Evolutionary conservation across 495 filamentous ascomycete species (phyloP).

Genomic region (Penicillium waksmanii): DNA sequence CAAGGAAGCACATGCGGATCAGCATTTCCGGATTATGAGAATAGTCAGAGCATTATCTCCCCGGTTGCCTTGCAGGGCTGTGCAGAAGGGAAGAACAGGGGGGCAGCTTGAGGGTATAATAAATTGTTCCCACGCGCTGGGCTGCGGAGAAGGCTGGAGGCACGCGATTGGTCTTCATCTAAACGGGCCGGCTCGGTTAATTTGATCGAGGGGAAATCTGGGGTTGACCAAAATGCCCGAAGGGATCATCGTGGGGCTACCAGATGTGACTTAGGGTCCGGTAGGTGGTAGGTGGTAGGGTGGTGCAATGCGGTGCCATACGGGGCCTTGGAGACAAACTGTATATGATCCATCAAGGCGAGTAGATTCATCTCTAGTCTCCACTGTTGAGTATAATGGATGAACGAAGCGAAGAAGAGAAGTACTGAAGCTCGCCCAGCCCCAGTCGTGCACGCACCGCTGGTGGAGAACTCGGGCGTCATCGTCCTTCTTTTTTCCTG

Average conservation of each 20-base stretch:
- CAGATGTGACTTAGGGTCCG: neutral
- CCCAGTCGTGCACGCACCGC: neutral
- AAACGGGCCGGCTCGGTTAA: constrained; percentile 30
- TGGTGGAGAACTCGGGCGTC: constrained; percentile 7
- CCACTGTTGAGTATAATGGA: neutral
- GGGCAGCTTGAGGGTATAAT: neutral
- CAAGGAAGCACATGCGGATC: constrained; percentile 16
- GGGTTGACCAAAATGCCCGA: constrained; percentile 12
- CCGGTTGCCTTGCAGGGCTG: neutral
- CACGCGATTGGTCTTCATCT: constrained; percentile 10
- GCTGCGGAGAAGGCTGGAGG: constrained; percentile 12
- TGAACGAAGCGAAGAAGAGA: too few species aligned
- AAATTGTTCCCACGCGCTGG: constrained; percentile 11
- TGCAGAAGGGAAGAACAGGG: neutral
- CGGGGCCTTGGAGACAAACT: neutral
- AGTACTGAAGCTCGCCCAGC: neutral
- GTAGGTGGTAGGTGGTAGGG: too few species aligned
- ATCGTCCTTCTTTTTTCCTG: constrained; percentile 1
- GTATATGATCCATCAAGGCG: neutral
- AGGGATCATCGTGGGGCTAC: neutral
- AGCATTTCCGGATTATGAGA: constrained; percentile 19
- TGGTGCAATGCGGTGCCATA: too few species aligned
- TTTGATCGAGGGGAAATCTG: constrained; percentile 18
- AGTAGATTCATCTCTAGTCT: neutral
- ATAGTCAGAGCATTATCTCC: too few species aligned